Evolutionary conservation across 2,329 filamentous ascomycete species (phyloP).

Genomic region (Hawksworthiomyces lignivorus): DNA sequence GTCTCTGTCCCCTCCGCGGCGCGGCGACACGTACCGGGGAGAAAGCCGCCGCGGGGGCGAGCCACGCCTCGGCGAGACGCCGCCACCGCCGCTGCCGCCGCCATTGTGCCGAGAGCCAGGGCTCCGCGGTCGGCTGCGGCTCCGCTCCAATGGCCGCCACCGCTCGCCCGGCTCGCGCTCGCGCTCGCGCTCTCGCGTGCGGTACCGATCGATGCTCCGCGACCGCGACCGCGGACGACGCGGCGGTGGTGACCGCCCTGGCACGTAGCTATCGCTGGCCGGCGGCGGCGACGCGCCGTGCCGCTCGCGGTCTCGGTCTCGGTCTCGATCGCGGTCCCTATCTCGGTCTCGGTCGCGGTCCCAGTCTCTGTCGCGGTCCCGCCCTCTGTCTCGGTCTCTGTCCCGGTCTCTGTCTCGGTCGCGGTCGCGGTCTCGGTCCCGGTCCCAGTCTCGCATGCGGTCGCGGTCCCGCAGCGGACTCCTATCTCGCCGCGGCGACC

Average conservation of each 20-base stretch:
- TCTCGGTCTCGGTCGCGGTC: conserved; percentile 24
- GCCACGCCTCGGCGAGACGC: neutral
- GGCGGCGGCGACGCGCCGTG: conserved; percentile 24
- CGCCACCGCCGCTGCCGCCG: conserved; percentile 21
- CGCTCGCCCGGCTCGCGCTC: conserved; percentile 29
- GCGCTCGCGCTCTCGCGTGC: conserved; percentile 29
- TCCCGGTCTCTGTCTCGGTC: conserved; percentile 29
- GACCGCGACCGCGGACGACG: conserved; percentile 31
- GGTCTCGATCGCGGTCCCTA: conserved; percentile 23
- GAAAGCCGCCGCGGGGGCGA: conserved; percentile 24
- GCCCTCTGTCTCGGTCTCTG: conserved; percentile 21
- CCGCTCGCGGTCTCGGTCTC: conserved; percentile 27
- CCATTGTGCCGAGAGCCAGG: conserved; percentile 23
- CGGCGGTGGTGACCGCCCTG: conserved; percentile 32
- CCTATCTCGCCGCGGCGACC: conserved; percentile 32
- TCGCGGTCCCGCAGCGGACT: conserved; percentile 24
- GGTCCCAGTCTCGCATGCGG: conserved; percentile 27
- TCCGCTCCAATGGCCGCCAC: conserved; percentile 27
- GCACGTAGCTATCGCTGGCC: conserved; percentile 34
- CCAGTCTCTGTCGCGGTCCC: conserved; percentile 27
- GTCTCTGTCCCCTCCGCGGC: conserved; percentile 31
- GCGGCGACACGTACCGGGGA: conserved; percentile 29
- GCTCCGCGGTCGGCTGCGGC: conserved; percentile 29
- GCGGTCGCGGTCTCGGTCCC: conserved; percentile 19
- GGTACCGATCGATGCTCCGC: conserved; percentile 33